Percentiles rank a stretch among this genome's conserved stretches.
phyloP scores from a whole-genome alignment of 169 alveolate species.

The Plasmodium knowlesi region DNA sequence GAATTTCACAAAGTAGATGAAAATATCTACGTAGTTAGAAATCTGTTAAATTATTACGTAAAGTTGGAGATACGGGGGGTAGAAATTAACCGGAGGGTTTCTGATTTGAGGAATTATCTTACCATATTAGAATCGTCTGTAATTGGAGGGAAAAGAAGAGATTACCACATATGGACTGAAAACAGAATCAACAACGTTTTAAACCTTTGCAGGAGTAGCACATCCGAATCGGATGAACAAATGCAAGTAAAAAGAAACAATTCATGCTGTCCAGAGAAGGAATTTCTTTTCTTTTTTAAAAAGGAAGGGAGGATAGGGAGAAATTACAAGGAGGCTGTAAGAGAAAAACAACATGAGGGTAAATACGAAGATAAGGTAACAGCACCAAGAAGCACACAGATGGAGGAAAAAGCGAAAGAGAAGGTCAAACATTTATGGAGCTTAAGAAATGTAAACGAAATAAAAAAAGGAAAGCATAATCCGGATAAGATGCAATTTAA shows the following conservation, averaged over 20 bases:
- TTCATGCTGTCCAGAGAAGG: neutral
- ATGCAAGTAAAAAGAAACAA: neutral
- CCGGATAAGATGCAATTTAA: neutral
- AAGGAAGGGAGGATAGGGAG: neutral
- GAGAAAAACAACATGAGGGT: neutral
- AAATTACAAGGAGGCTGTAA: neutral
- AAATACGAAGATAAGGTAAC: neutral
- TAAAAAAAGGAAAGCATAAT: neutral
- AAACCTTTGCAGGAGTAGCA: neutral
- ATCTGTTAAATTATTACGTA: conserved; percentile 28
- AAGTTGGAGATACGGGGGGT: neutral
- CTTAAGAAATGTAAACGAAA: neutral
- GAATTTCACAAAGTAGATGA: conserved; percentile 37
- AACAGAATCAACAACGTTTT: conserved; percentile 21
- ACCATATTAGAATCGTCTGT: conserved; percentile 11
- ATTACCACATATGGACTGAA: neutral
- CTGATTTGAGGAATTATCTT: neutral
- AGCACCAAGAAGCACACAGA: neutral
- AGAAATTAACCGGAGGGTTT: neutral
- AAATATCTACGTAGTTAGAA: conserved; percentile 10
- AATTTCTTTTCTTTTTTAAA: neutral
- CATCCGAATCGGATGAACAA: neutral
- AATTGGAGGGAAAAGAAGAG: neutral
- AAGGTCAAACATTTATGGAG: neutral
- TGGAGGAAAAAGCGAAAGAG: neutral